These are phyloP conservation scores for Dothistroma septosporum DNA, from an alignment of 2,329 filamentous ascomycete species.

Conservation along the genomic window DNA sequence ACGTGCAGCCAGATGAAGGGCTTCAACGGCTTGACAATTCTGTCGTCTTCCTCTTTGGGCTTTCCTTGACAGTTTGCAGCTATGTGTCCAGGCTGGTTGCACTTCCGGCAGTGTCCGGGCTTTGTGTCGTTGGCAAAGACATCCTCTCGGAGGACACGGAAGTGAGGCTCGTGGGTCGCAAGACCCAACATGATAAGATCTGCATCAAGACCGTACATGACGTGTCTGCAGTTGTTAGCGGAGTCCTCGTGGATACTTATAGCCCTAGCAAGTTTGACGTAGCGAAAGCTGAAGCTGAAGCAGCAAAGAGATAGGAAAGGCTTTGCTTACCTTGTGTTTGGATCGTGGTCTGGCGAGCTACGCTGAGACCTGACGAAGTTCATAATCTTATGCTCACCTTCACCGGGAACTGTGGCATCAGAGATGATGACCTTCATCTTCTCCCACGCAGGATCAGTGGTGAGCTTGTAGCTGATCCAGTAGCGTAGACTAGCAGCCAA, in stretches of 20 bases:
- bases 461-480: slow-evolving; percentile 97
- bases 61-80: slow-evolving; percentile 79
- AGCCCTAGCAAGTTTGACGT: neutral
- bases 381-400: slow-evolving; percentile 99
- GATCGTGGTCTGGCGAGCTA: slow-evolving; percentile 83
- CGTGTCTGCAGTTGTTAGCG: slow-evolving; percentile 59
- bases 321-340: slow-evolving; percentile 62
- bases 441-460: slow-evolving; percentile 92
- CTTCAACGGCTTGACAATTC: slow-evolving; percentile 79
- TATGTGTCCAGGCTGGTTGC: slow-evolving; percentile 88
- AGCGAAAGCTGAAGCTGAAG: slow-evolving; percentile 14
- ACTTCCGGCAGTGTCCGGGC: slow-evolving; percentile 76
- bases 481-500: slow-evolving; percentile 85
- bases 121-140: slow-evolving; percentile 90
- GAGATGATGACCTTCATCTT: slow-evolving; percentile 98
- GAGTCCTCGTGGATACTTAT: neutral
- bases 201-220: slow-evolving; percentile 96
- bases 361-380: slow-evolving; percentile 93
- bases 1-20: slow-evolving; percentile 99
- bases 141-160: slow-evolving; percentile 92
- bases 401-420: slow-evolving; percentile 93
- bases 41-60: slow-evolving; percentile 66
- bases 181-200: slow-evolving; percentile 98
- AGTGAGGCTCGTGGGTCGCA: slow-evolving; percentile 95
- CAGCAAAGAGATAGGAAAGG: slow-evolving; percentile 9